These are phyloP conservation scores for Chlamydomonas schloesseri DNA, from an alignment of 139 green algal species.

Conservation along the genomic window DNA sequence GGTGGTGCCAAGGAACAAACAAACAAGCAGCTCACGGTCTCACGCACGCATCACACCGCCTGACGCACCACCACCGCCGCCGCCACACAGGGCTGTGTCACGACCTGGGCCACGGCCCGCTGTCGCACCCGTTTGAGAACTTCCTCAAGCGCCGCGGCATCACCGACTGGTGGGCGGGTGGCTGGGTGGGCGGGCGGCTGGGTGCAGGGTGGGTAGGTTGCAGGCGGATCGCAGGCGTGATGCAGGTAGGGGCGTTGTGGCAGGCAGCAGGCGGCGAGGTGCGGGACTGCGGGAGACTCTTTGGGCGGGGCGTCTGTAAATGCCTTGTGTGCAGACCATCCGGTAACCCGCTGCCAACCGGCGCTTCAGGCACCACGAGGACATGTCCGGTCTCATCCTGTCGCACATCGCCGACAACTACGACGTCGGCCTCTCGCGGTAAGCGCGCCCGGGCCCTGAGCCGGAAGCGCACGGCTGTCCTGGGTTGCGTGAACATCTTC, in stretches of 20 bases:
- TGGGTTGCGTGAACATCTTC: too few relatives aligned
- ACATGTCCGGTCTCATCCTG: constrained; percentile 22
- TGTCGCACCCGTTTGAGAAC: constrained; percentile 90
- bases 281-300: too few relatives aligned
- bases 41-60: background rate
- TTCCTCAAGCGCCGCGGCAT: constrained; percentile 67
- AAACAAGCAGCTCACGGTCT: background rate
- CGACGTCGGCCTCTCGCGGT: background rate
- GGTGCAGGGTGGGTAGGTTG: too few relatives aligned
- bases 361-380: constrained; percentile 15
- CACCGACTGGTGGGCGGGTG: background rate
- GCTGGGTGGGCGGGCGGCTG: background rate
- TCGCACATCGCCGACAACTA: constrained; percentile 65
- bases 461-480: too few relatives aligned
- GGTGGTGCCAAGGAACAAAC: too few relatives aligned
- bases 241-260: too few relatives aligned
- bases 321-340: too few relatives aligned
- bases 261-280: too few relatives aligned
- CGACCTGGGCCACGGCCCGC: constrained; percentile 95
- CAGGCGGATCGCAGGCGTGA: too few relatives aligned
- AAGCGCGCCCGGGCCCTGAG: too few relatives aligned
- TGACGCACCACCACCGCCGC: background rate
- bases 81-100: constrained; percentile 85
- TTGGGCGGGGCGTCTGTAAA: too few relatives aligned
- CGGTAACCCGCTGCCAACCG: background rate